Conservation (phyloP, 2,329 filamentous ascomycete genomes). For the Gaeumannomyces tritici region DNA sequence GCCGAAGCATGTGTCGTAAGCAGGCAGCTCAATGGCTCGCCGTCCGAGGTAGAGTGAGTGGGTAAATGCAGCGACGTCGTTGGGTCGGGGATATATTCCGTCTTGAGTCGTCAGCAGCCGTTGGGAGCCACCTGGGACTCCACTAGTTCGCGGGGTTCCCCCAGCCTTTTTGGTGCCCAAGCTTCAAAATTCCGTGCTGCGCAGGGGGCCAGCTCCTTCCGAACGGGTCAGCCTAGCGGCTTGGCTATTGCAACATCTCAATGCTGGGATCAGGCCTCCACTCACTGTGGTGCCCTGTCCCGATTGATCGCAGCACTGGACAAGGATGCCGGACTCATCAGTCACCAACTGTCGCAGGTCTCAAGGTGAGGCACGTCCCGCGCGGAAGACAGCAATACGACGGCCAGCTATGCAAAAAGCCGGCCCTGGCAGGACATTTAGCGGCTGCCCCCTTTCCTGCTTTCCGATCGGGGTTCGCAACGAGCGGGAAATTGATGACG, state of each 20-base stretch:
- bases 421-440: background rate
- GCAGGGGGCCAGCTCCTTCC: no score
- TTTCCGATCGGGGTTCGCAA: background rate
- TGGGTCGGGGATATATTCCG: background rate
- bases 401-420: background rate
- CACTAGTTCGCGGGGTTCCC: no score
- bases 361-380: constrained; percentile 10
- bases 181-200: no score
- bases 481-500: background rate
- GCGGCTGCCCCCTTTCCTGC: background rate
- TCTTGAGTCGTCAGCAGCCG: background rate
- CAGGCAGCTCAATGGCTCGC: background rate
- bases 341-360: constrained; percentile 14
- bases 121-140: background rate
- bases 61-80: constrained; percentile 2
- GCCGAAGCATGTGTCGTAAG: background rate
- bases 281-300: no score
- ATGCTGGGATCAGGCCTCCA: no score
- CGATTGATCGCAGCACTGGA: no score
- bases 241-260: no score
- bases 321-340: background rate
- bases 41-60: background rate
- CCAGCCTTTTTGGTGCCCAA: no score
- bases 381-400: background rate
- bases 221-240: no score